A percentile compares a stretch with the other conserved stretches of the same genome.
Conservation (phyloP, 192 early-diverging fungal species). For the Coemansia asiatica region DNA sequence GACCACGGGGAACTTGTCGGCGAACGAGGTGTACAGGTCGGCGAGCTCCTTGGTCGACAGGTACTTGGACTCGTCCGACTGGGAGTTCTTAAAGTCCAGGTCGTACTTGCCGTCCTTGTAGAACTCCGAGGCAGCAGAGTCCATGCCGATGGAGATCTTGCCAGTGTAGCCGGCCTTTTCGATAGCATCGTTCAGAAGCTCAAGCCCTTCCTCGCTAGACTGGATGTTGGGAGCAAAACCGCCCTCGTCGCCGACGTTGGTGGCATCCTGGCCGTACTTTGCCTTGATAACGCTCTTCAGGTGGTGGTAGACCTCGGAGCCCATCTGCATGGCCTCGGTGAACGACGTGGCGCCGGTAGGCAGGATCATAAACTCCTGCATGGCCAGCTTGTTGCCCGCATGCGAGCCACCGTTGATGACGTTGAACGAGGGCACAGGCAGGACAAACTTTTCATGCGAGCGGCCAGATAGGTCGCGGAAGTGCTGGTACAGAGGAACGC, state of each 20-base stretch:
- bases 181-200: slow-evolving; percentile 87
- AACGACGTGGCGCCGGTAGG: slow-evolving; percentile 92
- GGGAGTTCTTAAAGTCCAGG: slow-evolving; percentile 94
- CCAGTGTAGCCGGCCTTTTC: slow-evolving; percentile 93
- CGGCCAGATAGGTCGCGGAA: slow-evolving; percentile 82
- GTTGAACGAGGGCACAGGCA: slow-evolving; percentile 97
- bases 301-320: slow-evolving; percentile 95
- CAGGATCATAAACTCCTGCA: slow-evolving; percentile 99
- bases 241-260: slow-evolving; percentile 99
- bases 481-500: slow-evolving; percentile 93
- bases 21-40: slow-evolving; percentile 80
- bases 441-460: slow-evolving; percentile 80
- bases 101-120: slow-evolving; percentile 97
- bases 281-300: slow-evolving; percentile 97
- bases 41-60: slow-evolving; percentile 77
- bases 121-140: slow-evolving; percentile 97
- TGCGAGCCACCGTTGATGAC: slow-evolving; percentile 99
- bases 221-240: slow-evolving; percentile 99
- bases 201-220: slow-evolving; percentile 93
- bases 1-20: slow-evolving; percentile 84
- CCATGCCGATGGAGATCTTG: slow-evolving; percentile 97
- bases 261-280: slow-evolving; percentile 99
- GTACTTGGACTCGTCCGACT: slow-evolving; percentile 73
- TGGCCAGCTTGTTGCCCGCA: slow-evolving; percentile 99
- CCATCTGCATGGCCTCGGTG: slow-evolving; percentile 96